Base-by-base conservation (phyloP, 108 stramenopile species). In the Skeletonema menzelii region DNA sequence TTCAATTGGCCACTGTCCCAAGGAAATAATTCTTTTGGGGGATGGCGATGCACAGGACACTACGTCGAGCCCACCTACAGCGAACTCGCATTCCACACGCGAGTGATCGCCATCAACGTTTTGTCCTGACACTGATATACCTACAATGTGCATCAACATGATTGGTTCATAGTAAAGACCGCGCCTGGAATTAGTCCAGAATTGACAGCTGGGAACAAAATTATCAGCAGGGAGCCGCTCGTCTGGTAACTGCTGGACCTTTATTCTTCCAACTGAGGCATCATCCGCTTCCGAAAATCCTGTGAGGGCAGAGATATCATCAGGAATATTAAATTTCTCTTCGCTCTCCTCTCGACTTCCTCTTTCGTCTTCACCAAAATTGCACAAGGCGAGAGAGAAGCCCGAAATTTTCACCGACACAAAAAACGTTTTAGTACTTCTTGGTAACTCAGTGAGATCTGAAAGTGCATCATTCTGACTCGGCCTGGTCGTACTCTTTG, bases 201-300 rank as follows among this genome's bases (percentile, higher is more conserved):
- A 79, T 27, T 49, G 70, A 47, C 27, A 56, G n/a, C 49, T 61
- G 20, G 77, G 59, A 62, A 72, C 70, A 57, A 67, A 79, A 11
- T 26, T 27, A 19, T 79, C 70, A 12, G 35, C 13, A 28, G 37
- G 11, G 24, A 55, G 27, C 8, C 59, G 24, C 57, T 37, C 47
- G 12, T 17, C 59, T 53, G 19, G 22, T 22, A 55, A 40, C 27
- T 63, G 20, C 35, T 32, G 55, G 20, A 31, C 49, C 37, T 56
- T 68, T 58, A 38, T 53, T 22, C 49, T 31, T 20, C 31, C 35
- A 14, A 49, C 13, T 38, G 63, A 34, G 17, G 61, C 53, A 30
- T 79, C 77, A 7, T 66, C 77, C 4, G 56, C 62, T 46, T 79
- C 77, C 2, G 77, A 79, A 56, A 67, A 79, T 19, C 77, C 77